Percentiles rank a stretch among this genome's conserved stretches.
Evolutionary conservation across 1,284 basidiomycete species (phyloP).

Genomic region (Puccinia brachypodii): DNA sequence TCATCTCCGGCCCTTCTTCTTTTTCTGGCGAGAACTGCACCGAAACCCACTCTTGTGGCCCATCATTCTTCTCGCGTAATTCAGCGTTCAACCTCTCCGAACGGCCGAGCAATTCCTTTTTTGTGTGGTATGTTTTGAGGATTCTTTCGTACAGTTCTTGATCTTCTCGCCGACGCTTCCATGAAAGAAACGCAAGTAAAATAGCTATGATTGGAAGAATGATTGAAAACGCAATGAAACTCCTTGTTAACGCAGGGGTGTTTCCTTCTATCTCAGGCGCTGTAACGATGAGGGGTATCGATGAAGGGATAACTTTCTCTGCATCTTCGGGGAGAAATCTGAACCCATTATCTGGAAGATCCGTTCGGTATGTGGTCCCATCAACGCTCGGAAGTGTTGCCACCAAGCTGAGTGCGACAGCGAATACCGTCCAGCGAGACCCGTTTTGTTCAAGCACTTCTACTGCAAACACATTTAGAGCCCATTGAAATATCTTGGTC

Average conservation of each 20-base stretch:
- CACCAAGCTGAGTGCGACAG: neutral
- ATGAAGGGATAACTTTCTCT: constrained; percentile 2
- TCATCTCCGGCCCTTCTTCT: neutral
- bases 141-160: neutral
- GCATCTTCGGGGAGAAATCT: constrained; percentile 24
- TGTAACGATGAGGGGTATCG: neutral
- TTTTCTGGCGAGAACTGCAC: neutral
- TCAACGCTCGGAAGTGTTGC: neutral
- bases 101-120: neutral
- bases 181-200: neutral
- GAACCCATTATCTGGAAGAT: constrained; percentile 33
- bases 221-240: neutral
- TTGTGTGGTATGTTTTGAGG: neutral
- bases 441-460: neutral
- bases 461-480: neutral
- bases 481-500: neutral
- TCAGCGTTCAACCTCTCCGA: neutral
- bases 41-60: neutral
- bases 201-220: neutral
- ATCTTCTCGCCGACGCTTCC: neutral
- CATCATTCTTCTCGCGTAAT: neutral
- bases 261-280: neutral
- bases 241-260: neutral
- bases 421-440: neutral
- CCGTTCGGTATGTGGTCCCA: constrained; percentile 8